A percentile compares a stretch with the other conserved stretches of the same genome.
Conservation (phyloP, 176 grass and related monocot species). For the Phragmites australis region DNA sequence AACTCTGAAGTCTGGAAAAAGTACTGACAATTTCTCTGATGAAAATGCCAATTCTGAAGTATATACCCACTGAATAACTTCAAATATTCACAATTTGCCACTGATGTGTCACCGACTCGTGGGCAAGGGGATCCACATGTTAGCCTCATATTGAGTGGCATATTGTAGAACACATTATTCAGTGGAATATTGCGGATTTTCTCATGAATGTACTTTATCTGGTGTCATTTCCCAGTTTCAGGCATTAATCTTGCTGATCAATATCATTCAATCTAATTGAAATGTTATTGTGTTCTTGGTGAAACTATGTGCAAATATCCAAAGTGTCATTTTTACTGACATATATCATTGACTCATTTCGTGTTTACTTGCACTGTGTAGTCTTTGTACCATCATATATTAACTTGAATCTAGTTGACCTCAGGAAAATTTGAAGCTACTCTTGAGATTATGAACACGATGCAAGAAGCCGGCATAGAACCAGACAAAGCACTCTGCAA, state of each 20-base stretch:
- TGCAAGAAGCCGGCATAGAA: constrained; percentile 72
- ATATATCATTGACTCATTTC: constrained; percentile 7
- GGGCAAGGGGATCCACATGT: too few relatives aligned
- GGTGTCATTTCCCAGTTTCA: background rate
- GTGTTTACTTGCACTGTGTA: background rate
- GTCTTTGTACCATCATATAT: constrained; percentile 17
- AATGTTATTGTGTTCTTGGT: background rate
- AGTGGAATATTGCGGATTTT: too few relatives aligned
- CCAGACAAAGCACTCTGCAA: constrained; percentile 76
- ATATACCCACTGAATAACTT: too few relatives aligned
- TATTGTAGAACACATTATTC: too few relatives aligned
- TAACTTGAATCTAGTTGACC: constrained; percentile 18
- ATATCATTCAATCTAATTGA: background rate
- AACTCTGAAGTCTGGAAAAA: background rate
- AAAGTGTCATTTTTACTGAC: background rate
- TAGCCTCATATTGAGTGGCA: too few relatives aligned
- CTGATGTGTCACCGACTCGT: too few relatives aligned
- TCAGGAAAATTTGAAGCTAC: constrained; percentile 70
- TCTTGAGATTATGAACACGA: constrained; percentile 57
- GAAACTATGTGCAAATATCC: background rate
- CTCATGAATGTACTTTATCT: too few relatives aligned
- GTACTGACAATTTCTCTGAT: too few relatives aligned
- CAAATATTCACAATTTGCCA: too few relatives aligned
- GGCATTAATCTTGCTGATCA: background rate
- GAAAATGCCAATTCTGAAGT: too few relatives aligned